These are phyloP conservation scores for Grosmannia clavigera DNA, from an alignment of 2,329 filamentous ascomycete species.

Conservation along the genomic window DNA sequence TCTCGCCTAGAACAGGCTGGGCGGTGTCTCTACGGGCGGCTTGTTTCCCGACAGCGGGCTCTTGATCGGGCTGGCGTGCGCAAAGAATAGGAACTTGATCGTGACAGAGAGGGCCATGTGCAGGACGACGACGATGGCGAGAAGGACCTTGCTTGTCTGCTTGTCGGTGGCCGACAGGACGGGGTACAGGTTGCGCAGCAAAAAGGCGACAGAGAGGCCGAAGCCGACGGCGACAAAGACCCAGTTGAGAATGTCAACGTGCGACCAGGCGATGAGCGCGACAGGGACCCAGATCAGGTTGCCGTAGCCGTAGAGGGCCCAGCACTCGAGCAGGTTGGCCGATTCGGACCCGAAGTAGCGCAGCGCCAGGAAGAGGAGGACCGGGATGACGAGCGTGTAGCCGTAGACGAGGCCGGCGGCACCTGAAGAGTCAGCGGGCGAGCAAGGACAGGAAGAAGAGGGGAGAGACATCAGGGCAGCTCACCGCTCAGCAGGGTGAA, in stretches of 20 bases:
- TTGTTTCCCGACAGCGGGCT: background rate
- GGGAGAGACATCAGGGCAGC: slow-evolving; percentile 14
- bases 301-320: slow-evolving; percentile 88
- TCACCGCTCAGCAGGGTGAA: slow-evolving; percentile 76
- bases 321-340: slow-evolving; percentile 88
- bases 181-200: slow-evolving; percentile 78
- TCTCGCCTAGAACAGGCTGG: background rate
- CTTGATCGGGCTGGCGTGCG: slow-evolving; percentile 50
- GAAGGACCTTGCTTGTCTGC: slow-evolving; percentile 77
- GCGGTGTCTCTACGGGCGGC: background rate
- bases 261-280: slow-evolving; percentile 81
- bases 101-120: slow-evolving; percentile 85
- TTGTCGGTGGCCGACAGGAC: slow-evolving; percentile 86
- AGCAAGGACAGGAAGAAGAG: background rate
- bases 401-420: slow-evolving; percentile 91
- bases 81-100: slow-evolving; percentile 96
- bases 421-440: slow-evolving; percentile 28
- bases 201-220: slow-evolving; percentile 67
- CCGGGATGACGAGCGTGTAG: slow-evolving; percentile 78
- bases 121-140: slow-evolving; percentile 71
- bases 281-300: slow-evolving; percentile 98
- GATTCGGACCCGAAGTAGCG: slow-evolving; percentile 93
- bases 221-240: slow-evolving; percentile 83
- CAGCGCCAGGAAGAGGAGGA: slow-evolving; percentile 74
- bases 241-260: slow-evolving; percentile 79